Conservation (phyloP, 345 rosid species). For the Triadica sebifera region DNA sequence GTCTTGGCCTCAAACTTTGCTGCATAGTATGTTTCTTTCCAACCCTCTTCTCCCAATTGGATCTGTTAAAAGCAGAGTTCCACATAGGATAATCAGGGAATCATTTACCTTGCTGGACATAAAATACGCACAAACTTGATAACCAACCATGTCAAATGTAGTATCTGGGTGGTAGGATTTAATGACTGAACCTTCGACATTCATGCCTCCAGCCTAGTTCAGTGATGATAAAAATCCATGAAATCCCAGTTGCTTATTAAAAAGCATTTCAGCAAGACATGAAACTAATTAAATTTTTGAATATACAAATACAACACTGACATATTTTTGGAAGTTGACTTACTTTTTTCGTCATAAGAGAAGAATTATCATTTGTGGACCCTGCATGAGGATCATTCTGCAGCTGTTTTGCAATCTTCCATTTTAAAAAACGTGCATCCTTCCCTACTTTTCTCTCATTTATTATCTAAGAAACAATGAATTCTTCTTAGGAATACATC, state of each 20-base stretch:
- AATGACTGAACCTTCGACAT: background rate
- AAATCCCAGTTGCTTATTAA: background rate
- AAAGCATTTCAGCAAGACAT: background rate
- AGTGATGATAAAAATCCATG: background rate
- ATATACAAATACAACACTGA: conserved; percentile 2
- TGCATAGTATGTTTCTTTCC: conserved; percentile 23
- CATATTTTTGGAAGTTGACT: background rate
- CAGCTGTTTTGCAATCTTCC: background rate
- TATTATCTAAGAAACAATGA: background rate
- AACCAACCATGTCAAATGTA: conserved; percentile 3
- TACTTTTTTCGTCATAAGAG: background rate
- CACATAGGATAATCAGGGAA: background rate
- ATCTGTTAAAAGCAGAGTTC: conserved; percentile 1
- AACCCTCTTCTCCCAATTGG: conserved; percentile 16
- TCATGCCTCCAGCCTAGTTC: background rate
- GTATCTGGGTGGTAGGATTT: background rate
- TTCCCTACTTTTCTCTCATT: background rate
- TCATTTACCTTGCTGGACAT: background rate
- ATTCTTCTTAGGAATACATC: background rate
- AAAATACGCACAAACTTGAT: background rate
- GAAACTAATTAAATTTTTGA: background rate
- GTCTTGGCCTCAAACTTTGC: conserved; percentile 24
- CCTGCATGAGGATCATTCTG: background rate
- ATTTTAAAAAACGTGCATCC: background rate
- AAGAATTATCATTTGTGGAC: background rate